Evolutionary conservation across 2,329 filamentous ascomycete species (phyloP), one percentile per base, ranked within the genome.

Genomic region (Colletotrichum noveboracense): DNA sequence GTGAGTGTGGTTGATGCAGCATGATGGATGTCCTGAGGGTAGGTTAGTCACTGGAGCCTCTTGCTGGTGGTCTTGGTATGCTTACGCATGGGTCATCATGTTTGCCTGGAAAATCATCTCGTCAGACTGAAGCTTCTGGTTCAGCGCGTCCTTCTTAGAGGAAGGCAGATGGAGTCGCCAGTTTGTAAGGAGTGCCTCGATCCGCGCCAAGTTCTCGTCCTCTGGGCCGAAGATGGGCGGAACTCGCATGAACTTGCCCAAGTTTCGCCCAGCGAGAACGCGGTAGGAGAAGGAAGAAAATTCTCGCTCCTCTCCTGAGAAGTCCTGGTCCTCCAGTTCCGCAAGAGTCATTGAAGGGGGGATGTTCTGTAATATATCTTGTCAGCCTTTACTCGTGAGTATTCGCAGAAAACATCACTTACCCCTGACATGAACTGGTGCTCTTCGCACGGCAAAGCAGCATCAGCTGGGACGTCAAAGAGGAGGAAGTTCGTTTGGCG

Each of bases 81-180:
- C 87, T 80, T 83, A 89, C 87, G 89, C 89, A 77, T 91, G 86
- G 36, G 87, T 89, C 80, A 98, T 94, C 91, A 97, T 96, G 77
- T 95, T 93, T 1, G 95, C 96, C 83, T 97, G 95, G 85, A 98
- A 98, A 84, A 98, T 93, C 90, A 98, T 94, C 84, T 98, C 95
- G 82, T 98, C 96, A 13, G 96, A 88, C 69, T 92, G 89, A 36
- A 95, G 93, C 79, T 93, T 91, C 77, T 91, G 90, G 75, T 92
- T 90, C 69, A 97, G 87, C 18, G 94, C 88, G 76, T 95, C 91
- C 71, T 89, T 89, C 85, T 97, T 97, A 16, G 88, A 88, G 18
- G 89, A 87, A 0, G 96, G 96, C 1, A 98, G 87, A 80, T 97
- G 94, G 64, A 96, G 90, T 70, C 92, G 90, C 94, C 95, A 98